Conservation (phyloP, 2,329 filamentous ascomycete species). For the Blastomyces silverae region DNA sequence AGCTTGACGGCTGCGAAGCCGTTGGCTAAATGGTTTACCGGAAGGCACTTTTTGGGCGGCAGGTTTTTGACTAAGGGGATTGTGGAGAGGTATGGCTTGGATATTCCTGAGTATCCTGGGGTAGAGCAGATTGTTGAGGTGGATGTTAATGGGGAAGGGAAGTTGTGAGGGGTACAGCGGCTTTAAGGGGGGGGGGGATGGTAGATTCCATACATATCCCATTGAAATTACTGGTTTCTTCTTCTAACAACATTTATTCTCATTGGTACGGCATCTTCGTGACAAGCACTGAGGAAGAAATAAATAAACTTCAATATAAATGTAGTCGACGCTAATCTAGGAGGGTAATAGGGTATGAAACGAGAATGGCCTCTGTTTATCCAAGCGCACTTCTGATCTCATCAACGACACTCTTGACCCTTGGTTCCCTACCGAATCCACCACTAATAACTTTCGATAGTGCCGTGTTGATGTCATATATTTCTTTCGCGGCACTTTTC, state of each 20-base stretch:
- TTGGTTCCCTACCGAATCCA: slow-evolving; percentile 50
- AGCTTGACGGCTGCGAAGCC: slow-evolving; percentile 93
- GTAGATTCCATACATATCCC: not conserved
- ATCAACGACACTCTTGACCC: slow-evolving; percentile 53
- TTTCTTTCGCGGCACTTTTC: slow-evolving; percentile 51
- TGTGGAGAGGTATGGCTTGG: slow-evolving; percentile 77
- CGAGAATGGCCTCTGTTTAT: not conserved
- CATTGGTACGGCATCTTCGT: slow-evolving; percentile 4
- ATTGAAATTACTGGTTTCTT: not conserved
- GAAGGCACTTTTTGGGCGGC: slow-evolving; percentile 82
- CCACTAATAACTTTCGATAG: slow-evolving; percentile 46
- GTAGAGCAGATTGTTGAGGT: slow-evolving; percentile 86
- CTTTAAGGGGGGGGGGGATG: not conserved
- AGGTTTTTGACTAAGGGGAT: slow-evolving; percentile 74
- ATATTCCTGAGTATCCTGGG: slow-evolving; percentile 74
- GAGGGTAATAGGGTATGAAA: not conserved
- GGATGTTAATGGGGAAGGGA: slow-evolving; percentile 34
- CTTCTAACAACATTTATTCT: not conserved
- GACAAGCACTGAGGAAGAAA: not conserved
- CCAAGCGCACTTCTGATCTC: slow-evolving; percentile 50
- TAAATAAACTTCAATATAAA: not conserved
- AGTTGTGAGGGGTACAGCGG: slow-evolving; percentile 24
- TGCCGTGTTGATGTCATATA: slow-evolving; percentile 48
- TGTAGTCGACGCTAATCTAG: not conserved
- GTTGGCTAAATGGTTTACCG: slow-evolving; percentile 73